Evolutionary conservation across 2,329 filamentous ascomycete genomes (phyloP).

Genomic region (Dactylonectria macrodidyma): DNA sequence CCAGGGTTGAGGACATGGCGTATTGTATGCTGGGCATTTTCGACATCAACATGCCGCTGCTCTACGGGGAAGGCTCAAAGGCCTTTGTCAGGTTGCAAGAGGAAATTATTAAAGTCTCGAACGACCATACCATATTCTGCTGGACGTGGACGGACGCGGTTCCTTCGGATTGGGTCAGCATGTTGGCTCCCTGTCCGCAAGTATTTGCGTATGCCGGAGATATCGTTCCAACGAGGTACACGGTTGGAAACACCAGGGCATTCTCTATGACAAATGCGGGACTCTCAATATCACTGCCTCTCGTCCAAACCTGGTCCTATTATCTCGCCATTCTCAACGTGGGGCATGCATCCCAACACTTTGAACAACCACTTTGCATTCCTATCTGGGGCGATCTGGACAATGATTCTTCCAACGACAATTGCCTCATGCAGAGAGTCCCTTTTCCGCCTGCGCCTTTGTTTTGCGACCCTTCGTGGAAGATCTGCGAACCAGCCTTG

Average conservation of each 20-base stretch:
- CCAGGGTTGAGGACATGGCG: slow-evolving; percentile 45
- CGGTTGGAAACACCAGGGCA: not conserved
- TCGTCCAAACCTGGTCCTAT: not conserved
- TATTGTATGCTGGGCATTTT: slow-evolving; percentile 52
- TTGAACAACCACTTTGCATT: too few species aligned
- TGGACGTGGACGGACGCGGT: not conserved
- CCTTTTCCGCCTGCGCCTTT: too few species aligned
- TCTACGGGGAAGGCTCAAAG: slow-evolving; percentile 46
- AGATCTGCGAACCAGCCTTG: too few species aligned
- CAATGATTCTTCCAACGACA: too few species aligned
- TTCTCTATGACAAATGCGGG: slow-evolving; percentile 9
- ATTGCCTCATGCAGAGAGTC: too few species aligned
- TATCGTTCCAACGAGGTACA: not conserved
- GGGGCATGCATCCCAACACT: too few species aligned
- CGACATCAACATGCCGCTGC: slow-evolving; percentile 50
- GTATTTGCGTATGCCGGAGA: slow-evolving; percentile 2
- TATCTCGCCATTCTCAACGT: too few species aligned
- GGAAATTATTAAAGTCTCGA: slow-evolving; percentile 41
- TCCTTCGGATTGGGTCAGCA: slow-evolving; percentile 1
- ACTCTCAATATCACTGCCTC: slow-evolving; percentile 4
- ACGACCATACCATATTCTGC: slow-evolving; percentile 18
- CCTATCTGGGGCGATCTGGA: too few species aligned
- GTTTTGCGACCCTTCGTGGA: too few species aligned
- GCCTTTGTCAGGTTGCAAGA: slow-evolving; percentile 50
- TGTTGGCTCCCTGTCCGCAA: not conserved